Evolutionary conservation across 805 yeast genomes (phyloP).

Genomic region (Candida ovalis): DNA sequence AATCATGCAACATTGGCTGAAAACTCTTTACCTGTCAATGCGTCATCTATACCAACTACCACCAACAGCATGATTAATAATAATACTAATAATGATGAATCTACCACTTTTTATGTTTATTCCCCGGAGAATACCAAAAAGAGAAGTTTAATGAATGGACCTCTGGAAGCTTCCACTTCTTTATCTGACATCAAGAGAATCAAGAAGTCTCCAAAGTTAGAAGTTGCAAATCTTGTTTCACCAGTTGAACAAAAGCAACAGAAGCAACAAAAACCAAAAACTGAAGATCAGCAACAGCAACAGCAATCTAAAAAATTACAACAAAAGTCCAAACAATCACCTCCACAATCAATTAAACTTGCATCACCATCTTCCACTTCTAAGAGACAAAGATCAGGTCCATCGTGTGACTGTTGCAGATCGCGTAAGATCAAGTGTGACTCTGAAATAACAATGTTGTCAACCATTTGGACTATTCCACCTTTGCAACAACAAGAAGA

Average conservation of each 20-base stretch:
- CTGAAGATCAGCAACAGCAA: not conserved
- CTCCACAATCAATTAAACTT: constrained; percentile 25
- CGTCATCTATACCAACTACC: too few relatives aligned
- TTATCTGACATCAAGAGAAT: constrained; percentile 7
- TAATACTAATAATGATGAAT: not conserved
- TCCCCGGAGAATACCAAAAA: constrained; percentile 7
- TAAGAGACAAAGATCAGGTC: constrained; percentile 64
- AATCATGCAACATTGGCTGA: not conserved
- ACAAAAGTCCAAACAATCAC: not conserved
- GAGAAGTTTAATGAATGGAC: constrained; percentile 2
- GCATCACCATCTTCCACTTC: constrained; percentile 31
- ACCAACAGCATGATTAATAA: too few relatives aligned
- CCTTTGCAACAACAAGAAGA: not conserved
- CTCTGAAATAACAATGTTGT: constrained; percentile 47
- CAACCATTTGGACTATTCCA: constrained; percentile 15
- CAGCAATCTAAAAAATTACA: not conserved
- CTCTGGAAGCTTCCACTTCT: not conserved
- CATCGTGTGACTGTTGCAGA: constrained; percentile 71
- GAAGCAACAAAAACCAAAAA: not conserved
- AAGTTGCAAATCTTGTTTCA: constrained; percentile 17
- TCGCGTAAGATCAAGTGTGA: constrained; percentile 69
- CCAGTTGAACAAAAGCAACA: not conserved
- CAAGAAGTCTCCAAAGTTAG: constrained; percentile 20
- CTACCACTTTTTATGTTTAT: constrained; percentile 5
- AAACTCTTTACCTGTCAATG: not conserved